These are phyloP conservation scores for Chloropicon primus DNA, from an alignment of 139 green algal genomes.

Conservation along the genomic window DNA sequence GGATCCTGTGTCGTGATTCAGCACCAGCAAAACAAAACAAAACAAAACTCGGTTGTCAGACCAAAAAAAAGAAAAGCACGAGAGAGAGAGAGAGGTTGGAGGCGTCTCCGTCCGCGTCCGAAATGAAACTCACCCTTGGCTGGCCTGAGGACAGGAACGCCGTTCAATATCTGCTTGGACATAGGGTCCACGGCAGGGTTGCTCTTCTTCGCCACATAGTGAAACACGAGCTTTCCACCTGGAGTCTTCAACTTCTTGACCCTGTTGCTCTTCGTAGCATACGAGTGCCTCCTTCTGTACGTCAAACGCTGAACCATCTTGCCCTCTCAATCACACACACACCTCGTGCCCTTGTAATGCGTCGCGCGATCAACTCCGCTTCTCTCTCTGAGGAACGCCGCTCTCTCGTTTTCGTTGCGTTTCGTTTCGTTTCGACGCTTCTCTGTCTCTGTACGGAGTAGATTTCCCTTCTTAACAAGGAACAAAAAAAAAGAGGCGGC, in stretches of 20 bases:
- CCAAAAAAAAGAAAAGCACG: background rate
- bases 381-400: too few relatives aligned
- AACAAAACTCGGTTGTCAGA: background rate
- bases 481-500: too few relatives aligned
- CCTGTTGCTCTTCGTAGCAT: constrained; percentile 88
- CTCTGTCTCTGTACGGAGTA: too few relatives aligned
- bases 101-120: too few relatives aligned
- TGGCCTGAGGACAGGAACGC: background rate
- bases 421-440: too few relatives aligned
- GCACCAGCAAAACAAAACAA: background rate
- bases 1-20: background rate
- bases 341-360: too few relatives aligned
- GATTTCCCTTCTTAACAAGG: too few relatives aligned
- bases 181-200: constrained; percentile 15
- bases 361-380: too few relatives aligned
- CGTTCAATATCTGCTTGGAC: background rate
- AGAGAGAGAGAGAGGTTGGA: too few relatives aligned
- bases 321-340: background rate
- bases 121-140: background rate
- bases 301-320: constrained; percentile 77
- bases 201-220: constrained; percentile 82
- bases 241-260: constrained; percentile 79
- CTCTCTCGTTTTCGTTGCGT: too few relatives aligned
- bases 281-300: constrained; percentile 69
- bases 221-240: constrained; percentile 75